Conservation (phyloP, 78 protist genomes). For the Dictyostelium intermedium region DNA sequence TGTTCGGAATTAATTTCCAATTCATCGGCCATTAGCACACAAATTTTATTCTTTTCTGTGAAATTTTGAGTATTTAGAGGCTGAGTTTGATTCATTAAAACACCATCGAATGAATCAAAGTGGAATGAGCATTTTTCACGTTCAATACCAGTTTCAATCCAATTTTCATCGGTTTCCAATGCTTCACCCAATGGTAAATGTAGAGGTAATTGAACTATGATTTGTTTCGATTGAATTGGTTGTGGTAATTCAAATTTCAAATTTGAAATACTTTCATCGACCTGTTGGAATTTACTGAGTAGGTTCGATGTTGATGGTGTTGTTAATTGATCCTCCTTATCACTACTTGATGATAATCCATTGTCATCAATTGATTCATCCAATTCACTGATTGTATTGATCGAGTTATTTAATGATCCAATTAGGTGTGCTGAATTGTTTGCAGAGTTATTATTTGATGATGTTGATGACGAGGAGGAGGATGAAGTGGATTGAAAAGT, state of each 20-base stretch:
- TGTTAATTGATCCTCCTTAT: not conserved
- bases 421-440: not conserved
- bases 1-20: not conserved
- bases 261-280: slow-evolving; percentile 4
- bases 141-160: slow-evolving; percentile 59
- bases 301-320: not conserved
- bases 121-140: slow-evolving; percentile 62
- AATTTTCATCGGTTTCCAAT: slow-evolving; percentile 51
- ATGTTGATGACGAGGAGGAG: not conserved
- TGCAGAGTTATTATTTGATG: not conserved
- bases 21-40: slow-evolving; percentile 45
- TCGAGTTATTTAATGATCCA: not conserved
- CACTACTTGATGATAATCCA: not conserved
- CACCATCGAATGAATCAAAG: slow-evolving; percentile 69
- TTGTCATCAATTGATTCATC: not conserved
- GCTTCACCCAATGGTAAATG: slow-evolving; percentile 74
- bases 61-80: slow-evolving; percentile 46
- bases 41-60: slow-evolving; percentile 20
- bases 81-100: slow-evolving; percentile 31
- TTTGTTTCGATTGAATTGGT: slow-evolving; percentile 20
- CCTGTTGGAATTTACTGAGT: not conserved
- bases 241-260: slow-evolving; percentile 28
- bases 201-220: slow-evolving; percentile 48
- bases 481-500: not conserved
- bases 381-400: not conserved